phyloP scores from a whole-genome alignment of 495 filamentous ascomycete species.

The Penicillium simplicissimum region DNA sequence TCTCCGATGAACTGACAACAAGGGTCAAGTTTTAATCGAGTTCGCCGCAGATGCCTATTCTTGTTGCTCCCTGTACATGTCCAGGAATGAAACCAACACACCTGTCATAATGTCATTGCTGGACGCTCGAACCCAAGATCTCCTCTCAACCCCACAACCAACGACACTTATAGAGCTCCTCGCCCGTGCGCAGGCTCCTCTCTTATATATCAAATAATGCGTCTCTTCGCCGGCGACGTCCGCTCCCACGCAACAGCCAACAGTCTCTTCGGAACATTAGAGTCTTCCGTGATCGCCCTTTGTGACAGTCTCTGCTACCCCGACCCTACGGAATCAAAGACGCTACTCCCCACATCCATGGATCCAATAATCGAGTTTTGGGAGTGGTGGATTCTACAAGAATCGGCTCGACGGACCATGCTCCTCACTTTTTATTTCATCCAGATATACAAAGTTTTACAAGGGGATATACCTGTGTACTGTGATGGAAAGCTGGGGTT shows the following conservation, averaged over 20 bases:
- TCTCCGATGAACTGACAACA: background rate
- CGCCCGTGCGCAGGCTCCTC: slow-evolving; percentile 36
- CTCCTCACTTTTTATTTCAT: slow-evolving; percentile 43
- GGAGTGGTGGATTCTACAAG: slow-evolving; percentile 46
- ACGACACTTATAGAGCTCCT: slow-evolving; percentile 26
- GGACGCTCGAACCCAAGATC: slow-evolving; percentile 36
- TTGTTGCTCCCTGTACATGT: slow-evolving; percentile 50
- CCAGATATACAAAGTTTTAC: slow-evolving; percentile 39
- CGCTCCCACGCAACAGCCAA: slow-evolving; percentile 49
- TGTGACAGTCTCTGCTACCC: slow-evolving; percentile 25
- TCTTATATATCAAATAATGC: slow-evolving; percentile 48
- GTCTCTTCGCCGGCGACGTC: slow-evolving; percentile 59
- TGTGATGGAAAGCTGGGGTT: slow-evolving; percentile 40
- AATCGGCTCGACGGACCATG: slow-evolving; percentile 49
- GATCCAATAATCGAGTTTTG: slow-evolving; percentile 39
- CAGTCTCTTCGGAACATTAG: slow-evolving; percentile 42
- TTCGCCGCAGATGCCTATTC: slow-evolving; percentile 44
- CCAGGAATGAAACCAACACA: slow-evolving; percentile 46
- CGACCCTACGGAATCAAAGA: background rate
- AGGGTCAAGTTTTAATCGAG: background rate
- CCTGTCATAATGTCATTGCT: slow-evolving; percentile 45
- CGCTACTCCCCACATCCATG: slow-evolving; percentile 20
- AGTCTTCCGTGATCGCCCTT: slow-evolving; percentile 24
- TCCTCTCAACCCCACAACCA: slow-evolving; percentile 37
- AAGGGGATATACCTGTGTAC: slow-evolving; percentile 17